phyloP scores from a whole-genome alignment of 306 rosid genomes.

The Sophora flavescens region DNA sequence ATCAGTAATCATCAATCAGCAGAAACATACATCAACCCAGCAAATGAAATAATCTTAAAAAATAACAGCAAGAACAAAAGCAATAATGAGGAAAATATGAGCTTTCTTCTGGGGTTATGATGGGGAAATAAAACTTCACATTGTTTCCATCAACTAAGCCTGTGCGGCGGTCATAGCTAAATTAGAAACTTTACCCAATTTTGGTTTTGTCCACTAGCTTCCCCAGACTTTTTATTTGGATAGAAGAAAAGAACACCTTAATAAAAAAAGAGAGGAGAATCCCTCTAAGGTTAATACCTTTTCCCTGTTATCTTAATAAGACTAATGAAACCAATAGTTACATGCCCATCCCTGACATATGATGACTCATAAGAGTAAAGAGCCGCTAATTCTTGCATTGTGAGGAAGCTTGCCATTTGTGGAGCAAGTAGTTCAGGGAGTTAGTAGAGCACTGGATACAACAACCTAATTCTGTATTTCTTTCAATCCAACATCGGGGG shows the following conservation, averaged over 20 bases:
- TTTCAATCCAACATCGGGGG: not conserved
- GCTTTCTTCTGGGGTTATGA: not conserved
- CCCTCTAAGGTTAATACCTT: not conserved
- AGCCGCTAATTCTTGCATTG: not conserved
- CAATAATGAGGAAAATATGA: not conserved
- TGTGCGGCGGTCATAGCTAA: not conserved
- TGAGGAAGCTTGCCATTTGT: not conserved
- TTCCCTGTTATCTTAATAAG: not conserved
- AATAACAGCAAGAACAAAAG: slow-evolving; percentile 26
- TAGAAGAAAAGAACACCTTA: too few species aligned
- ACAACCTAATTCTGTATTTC: not conserved
- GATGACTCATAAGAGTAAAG: not conserved
- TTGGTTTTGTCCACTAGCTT: not conserved
- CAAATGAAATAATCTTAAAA: slow-evolving; percentile 14
- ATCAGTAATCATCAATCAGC: slow-evolving; percentile 49
- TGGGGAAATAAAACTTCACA: slow-evolving; percentile 12
- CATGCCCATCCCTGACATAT: too few species aligned
- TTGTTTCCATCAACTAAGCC: not conserved
- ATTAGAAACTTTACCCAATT: slow-evolving; percentile 8
- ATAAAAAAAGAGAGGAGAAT: not conserved
- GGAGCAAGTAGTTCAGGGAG: not conserved
- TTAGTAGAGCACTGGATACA: not conserved
- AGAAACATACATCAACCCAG: slow-evolving; percentile 24
- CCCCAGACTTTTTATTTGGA: not conserved
- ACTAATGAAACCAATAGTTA: too few species aligned